phyloP scores from a whole-genome alignment of 2,329 filamentous ascomycete genomes.

The Pseudogymnoascus destructans region DNA sequence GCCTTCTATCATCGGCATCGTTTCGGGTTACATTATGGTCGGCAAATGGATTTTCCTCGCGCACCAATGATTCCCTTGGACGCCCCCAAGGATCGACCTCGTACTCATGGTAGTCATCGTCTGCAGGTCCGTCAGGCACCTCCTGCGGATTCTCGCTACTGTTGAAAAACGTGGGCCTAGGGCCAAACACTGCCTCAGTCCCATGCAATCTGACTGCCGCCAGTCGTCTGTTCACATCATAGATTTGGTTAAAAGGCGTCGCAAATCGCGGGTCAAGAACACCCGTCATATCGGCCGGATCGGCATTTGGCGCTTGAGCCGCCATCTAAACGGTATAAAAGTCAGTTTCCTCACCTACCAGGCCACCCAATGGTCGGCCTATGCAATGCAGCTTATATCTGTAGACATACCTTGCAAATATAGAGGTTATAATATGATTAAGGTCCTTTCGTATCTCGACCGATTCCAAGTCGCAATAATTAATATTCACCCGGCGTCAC shows the following conservation, averaged over 20 bases:
- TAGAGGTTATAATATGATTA: slow-evolving; percentile 2
- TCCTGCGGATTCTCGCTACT: not conserved
- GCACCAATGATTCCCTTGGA: not conserved
- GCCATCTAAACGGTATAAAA: not conserved
- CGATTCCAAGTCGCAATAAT: not conserved
- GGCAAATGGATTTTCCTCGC: not conserved
- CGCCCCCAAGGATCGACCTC: slow-evolving; percentile 1
- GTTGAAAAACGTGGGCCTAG: not conserved
- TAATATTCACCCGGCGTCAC: not conserved
- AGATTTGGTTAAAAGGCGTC: not conserved
- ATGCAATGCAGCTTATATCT: not conserved
- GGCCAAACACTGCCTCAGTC: not conserved
- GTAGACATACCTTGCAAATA: not conserved
- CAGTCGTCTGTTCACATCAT: not conserved
- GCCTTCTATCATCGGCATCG: not conserved
- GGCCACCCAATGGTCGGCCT: too few relatives aligned
- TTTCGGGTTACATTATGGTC: not conserved
- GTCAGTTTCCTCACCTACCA: not conserved
- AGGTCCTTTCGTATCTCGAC: not conserved
- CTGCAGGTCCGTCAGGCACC: not conserved
- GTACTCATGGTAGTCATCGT: not conserved
- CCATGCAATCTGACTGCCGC: not conserved
- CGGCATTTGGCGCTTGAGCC: too few relatives aligned
- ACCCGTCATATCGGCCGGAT: not conserved
- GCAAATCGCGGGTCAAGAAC: not conserved